These are phyloP conservation scores for Cystobasidium slooffiae DNA, from an alignment of 1,284 basidiomycete species.

Conservation along the genomic window DNA sequence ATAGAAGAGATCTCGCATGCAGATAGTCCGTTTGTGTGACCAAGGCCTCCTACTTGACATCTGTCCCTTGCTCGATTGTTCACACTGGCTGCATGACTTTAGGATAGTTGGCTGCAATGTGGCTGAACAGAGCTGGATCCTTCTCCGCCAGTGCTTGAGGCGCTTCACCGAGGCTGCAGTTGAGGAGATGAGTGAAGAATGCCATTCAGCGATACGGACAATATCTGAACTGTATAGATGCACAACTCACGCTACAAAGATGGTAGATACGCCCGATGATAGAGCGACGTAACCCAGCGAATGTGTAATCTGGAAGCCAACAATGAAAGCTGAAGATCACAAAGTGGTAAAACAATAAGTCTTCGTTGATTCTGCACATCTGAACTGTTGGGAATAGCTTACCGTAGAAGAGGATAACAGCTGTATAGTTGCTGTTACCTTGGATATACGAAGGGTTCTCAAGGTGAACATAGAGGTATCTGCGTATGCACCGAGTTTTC, in stretches of 20 bases:
- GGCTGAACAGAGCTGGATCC: conserved; percentile 70
- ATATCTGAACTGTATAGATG: conserved; percentile 45
- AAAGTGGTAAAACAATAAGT: not conserved
- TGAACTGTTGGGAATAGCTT: too few relatives aligned
- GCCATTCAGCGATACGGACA: conserved; percentile 46
- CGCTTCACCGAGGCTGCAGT: conserved; percentile 53
- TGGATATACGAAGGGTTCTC: conserved; percentile 53
- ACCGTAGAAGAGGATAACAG: conserved; percentile 47
- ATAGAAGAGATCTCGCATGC: too few relatives aligned
- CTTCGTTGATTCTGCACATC: too few relatives aligned
- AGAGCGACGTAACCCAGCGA: conserved; percentile 55
- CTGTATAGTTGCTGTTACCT: conserved; percentile 42
- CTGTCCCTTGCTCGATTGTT: too few relatives aligned
- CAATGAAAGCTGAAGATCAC: conserved; percentile 51
- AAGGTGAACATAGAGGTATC: conserved; percentile 71
- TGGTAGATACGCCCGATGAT: conserved; percentile 54
- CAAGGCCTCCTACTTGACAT: too few relatives aligned
- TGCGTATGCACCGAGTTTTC: not conserved
- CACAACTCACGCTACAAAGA: conserved; percentile 56
- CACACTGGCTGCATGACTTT: conserved; percentile 54
- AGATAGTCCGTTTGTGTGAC: too few relatives aligned
- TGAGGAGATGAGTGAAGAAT: conserved; percentile 50
- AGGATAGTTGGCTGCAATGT: conserved; percentile 58
- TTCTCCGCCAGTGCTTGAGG: conserved; percentile 65
- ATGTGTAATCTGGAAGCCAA: conserved; percentile 57